These are phyloP conservation scores for Bothriochloa decipiens DNA, from an alignment of 176 grass and related monocot species.

Conservation along the genomic window DNA sequence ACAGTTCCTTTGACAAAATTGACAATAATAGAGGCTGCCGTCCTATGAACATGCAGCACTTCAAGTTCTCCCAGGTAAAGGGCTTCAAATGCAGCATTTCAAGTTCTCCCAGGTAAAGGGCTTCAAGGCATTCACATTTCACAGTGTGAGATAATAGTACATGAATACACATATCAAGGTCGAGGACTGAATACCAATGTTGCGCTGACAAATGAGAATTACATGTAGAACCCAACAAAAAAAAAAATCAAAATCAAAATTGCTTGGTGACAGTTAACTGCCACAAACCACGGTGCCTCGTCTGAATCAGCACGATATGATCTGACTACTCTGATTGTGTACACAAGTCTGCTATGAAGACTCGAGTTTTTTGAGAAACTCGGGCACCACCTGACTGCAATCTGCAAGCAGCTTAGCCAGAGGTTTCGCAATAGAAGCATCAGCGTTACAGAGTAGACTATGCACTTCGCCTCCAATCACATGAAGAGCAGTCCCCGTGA, in stretches of 20 bases:
- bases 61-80: neutral
- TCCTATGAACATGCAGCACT: neutral
- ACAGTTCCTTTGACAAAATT: conserved; percentile 4
- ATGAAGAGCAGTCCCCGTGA: conserved; percentile 51
- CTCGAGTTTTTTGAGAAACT: conserved; percentile 43
- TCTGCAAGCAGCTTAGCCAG: conserved; percentile 60
- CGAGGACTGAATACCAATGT: neutral
- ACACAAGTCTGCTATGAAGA: conserved; percentile 35
- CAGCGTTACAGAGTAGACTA: conserved; percentile 54
- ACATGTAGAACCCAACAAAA: neutral
- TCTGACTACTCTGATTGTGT: neutral
- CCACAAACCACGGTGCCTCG: neutral
- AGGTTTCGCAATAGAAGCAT: conserved; percentile 55
- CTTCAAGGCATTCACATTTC: conserved; percentile 7
- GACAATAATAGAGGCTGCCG: neutral
- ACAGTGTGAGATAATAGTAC: neutral
- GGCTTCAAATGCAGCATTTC: neutral
- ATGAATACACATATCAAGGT: conserved; percentile 18
- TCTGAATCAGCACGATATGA: neutral
- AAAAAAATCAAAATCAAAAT: conserved; percentile 36
- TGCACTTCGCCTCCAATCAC: conserved; percentile 58
- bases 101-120: neutral
- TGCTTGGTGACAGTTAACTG: neutral
- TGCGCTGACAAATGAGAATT: neutral
- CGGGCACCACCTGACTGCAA: conserved; percentile 61